Evolutionary conservation across 306 rosid genomes (phyloP), one percentile per base, ranked within the genome.

Genomic region (Cyclanthera cordifolia): DNA sequence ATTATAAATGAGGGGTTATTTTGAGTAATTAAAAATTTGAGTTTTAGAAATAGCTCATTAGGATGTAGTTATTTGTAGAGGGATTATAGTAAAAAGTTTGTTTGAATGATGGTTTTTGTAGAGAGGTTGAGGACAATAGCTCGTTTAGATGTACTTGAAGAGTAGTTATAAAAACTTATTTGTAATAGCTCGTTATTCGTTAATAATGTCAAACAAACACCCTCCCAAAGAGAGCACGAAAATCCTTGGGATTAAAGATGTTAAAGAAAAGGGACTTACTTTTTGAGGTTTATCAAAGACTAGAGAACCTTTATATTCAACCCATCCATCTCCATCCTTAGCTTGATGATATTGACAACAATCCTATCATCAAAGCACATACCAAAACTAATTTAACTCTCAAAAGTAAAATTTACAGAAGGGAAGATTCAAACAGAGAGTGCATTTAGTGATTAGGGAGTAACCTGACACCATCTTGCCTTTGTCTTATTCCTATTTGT

Each of bases 311-410:
- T 80, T 90, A 81, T 86, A 83, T 79, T 94, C 97, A 13, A 94
- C 90, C 99, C 99, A 94, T 54, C 99, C 99, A 79, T 94, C 99
- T 74, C 99, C 99, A 75, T 94, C 99, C 80, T 88, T 90, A 25
- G 99, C 99, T 77, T 90, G 97, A 84, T 94, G 99, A 86, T 88
- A 88, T 84, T 94, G 99, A 76, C 97, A 72, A 76, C 99, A 94
- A 70, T 94, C 99, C 99, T 93, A 81, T 46, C 71, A 43, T 66
- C 85, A 71, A 53, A 74, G 71, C 61, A 67, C 71, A 72, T 70
- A 53, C 43, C 58, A 55, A 43, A 76, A 75, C 53, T 48, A 73
- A 74, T 54, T 45, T 50, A 4, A 67, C 46, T 52, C 48, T 25
- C 51, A 60, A 13, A 70, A 52, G 10, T 76, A 74, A 58, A 49